These are phyloP conservation scores for Diaporthe capsici DNA, from an alignment of 2,329 filamentous ascomycete genomes.

Conservation along the genomic window DNA sequence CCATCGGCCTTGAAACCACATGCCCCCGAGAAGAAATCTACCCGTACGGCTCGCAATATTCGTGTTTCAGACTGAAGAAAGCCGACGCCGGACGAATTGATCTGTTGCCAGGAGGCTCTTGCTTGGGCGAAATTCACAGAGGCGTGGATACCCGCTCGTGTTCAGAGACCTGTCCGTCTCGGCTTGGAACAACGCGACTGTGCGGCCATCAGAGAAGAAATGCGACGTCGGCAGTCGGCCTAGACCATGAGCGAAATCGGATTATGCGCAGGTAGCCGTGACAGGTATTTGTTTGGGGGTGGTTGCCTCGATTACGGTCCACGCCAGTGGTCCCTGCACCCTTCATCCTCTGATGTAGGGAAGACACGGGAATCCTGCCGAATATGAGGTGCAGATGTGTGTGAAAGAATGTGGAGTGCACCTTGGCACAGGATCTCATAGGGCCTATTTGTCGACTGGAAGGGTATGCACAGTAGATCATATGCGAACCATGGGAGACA, in stretches of 20 bases:
- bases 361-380: conserved; percentile 23
- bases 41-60: not conserved
- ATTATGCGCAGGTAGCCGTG: conserved; percentile 10
- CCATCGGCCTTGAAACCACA: conserved; percentile 12
- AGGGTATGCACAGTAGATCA: conserved; percentile 13
- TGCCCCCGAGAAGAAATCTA: not conserved
- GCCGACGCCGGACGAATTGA: not conserved
- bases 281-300: conserved; percentile 6
- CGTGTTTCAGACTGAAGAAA: conserved; percentile 4
- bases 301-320: not conserved
- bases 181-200: too few relatives aligned
- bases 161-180: not conserved
- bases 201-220: not conserved
- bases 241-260: not conserved
- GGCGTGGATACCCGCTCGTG: not conserved
- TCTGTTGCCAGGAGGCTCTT: not conserved
- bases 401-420: conserved; percentile 2
- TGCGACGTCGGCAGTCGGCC: not conserved
- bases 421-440: conserved; percentile 11
- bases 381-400: not conserved
- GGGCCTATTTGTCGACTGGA: not conserved
- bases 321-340: not conserved
- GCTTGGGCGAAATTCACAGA: not conserved
- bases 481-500: conserved; percentile 26
- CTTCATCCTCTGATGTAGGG: not conserved